Conservation (phyloP, 1,284 basidiomycete genomes). For the Entoloma clypeatum region DNA sequence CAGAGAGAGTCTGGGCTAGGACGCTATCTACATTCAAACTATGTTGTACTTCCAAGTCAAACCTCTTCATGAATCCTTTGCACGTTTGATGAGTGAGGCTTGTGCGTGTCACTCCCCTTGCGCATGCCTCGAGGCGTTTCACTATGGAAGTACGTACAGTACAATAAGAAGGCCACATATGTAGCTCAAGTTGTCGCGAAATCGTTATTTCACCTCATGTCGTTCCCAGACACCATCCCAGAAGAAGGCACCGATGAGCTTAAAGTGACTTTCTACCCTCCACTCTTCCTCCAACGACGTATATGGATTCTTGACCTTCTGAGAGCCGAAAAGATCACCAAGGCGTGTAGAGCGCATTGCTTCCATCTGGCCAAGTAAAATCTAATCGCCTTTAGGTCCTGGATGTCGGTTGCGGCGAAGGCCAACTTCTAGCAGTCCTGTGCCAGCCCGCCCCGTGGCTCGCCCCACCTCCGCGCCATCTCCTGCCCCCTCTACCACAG, state of each 20-base stretch:
- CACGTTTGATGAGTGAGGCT: too few species aligned
- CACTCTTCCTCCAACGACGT: constrained; percentile 63
- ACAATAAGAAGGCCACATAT: too few species aligned
- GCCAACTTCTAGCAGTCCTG: constrained; percentile 64
- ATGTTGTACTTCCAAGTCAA: background rate
- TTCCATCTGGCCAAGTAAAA: background rate
- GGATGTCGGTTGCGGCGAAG: constrained; percentile 80
- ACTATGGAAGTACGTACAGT: too few species aligned
- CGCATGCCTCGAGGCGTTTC: background rate
- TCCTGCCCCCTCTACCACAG: constrained; percentile 26
- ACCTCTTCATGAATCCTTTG: too few species aligned
- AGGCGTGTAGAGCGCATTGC: constrained; percentile 41
- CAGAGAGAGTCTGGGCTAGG: constrained; percentile 24
- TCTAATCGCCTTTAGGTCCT: constrained; percentile 47
- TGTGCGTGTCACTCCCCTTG: too few species aligned
- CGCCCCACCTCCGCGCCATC: constrained; percentile 29
- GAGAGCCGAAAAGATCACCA: constrained; percentile 52
- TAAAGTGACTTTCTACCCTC: constrained; percentile 70
- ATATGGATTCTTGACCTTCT: constrained; percentile 69
- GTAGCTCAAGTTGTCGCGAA: too few species aligned
- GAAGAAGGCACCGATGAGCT: constrained; percentile 32
- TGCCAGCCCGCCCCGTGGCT: constrained; percentile 72
- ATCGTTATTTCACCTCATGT: too few species aligned
- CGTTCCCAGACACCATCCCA: constrained; percentile 9
- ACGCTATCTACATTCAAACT: constrained; percentile 31